phyloP scores from a whole-genome alignment of 805 yeast genomes.

The Cyberlindnera saturnus region DNA sequence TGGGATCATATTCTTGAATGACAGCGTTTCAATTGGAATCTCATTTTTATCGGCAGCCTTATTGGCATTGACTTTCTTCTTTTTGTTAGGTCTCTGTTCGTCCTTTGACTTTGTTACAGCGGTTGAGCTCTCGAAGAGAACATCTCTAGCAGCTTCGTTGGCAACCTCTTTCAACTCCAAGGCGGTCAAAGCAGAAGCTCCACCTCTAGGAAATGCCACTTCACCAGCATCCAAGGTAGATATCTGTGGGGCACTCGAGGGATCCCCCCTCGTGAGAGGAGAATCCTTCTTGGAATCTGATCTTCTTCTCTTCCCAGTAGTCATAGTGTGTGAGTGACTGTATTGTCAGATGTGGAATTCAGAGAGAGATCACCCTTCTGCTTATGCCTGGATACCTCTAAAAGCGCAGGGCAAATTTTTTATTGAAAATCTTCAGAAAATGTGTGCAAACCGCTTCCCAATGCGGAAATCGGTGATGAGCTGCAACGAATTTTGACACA shows the following conservation, averaged over 20 bases:
- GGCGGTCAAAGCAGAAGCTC: constrained; percentile 78
- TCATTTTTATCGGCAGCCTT: constrained; percentile 25
- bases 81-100: constrained; percentile 32
- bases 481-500: neutral
- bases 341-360: too few relatives aligned
- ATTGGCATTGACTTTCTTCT: constrained; percentile 31
- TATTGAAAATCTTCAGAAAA: constrained; percentile 5
- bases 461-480: constrained; percentile 20
- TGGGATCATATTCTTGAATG: constrained; percentile 55
- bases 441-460: constrained; percentile 17
- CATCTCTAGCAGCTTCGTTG: constrained; percentile 87
- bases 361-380: too few relatives aligned
- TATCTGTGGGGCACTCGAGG: constrained; percentile 30
- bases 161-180: constrained; percentile 89
- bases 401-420: constrained; percentile 10
- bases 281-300: constrained; percentile 35
- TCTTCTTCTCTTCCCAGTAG: constrained; percentile 41
- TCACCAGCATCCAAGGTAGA: constrained; percentile 33
- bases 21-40: constrained; percentile 56
- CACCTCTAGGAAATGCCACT: constrained; percentile 88
- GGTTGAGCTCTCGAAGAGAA: constrained; percentile 47
- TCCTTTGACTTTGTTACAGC: constrained; percentile 10
- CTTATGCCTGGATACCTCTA: too few relatives aligned
- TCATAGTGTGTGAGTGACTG: constrained; percentile 9
- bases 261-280: constrained; percentile 34